Evolutionary conservation across 306 rosid genomes (phyloP), one percentile per base, ranked within the genome.

Genomic region (Comarum palustre): DNA sequence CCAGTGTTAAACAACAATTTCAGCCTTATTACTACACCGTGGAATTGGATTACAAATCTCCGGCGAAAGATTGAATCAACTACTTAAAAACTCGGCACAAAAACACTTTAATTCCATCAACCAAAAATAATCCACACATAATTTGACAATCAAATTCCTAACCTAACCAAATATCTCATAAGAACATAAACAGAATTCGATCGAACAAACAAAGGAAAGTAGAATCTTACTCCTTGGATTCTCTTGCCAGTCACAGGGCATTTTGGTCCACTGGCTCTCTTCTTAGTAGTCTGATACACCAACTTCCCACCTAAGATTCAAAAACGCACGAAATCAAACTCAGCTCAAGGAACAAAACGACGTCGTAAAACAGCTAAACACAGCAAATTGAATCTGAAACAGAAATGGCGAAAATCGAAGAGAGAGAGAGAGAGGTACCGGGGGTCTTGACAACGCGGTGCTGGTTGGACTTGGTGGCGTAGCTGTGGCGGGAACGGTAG

Each of bases 221-320:
- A 17, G 46, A 55, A 15, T 29, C 83, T 75, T 84, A 92, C 96
- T 84, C 96, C 98, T 78, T 92, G 98, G 72, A 92, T 90, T 79
- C 96, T 92, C 89, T 90, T 92, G 25, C 98, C 96, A 34, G 98
- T 92, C 4, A 92, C 93, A 47, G 96, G 96, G 76, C 96, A 92
- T 77, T 92, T 92, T 1, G 98, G 98, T 15, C 98, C 98, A 16
- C 93, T 90, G 8, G 98, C 96, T 55, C 96, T 90, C 91, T 92
- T 92, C 84, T 90, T 88, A 32, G 96, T 87, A 34, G 70, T 84
- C 89, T 92, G 98, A 78, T 90, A 90, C 38, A 90, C 91, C 84
- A 92, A 75, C 77, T 87, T 92, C 46, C 96, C 98, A 32, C 96
- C 98, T 92, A 73, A 47, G 16, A 52, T 51, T 71, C 67, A 69